Percentiles rank a stretch among this genome's conserved stretches.
Evolutionary conservation across 768 basidiomycete genomes (phyloP).

Genomic region (Mycena maculata): DNA sequence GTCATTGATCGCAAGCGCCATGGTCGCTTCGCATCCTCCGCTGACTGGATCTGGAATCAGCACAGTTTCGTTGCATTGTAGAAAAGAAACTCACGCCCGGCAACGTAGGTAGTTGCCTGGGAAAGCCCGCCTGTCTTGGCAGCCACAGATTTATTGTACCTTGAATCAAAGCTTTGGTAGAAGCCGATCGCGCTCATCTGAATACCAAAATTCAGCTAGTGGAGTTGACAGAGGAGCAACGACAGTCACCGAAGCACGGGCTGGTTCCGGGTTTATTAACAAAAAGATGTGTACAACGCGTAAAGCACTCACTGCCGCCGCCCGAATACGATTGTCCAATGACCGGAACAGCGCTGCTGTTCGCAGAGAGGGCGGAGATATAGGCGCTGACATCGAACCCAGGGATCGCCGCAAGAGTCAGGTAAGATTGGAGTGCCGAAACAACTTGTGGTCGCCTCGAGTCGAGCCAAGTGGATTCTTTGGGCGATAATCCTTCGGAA

Average conservation of each 20-base stretch:
- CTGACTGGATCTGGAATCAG: constrained; percentile 18
- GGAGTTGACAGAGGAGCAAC: neutral
- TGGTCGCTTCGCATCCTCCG: no score
- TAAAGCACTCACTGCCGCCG: no score
- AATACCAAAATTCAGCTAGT: neutral
- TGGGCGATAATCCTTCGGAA: constrained; percentile 17
- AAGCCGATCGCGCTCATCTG: constrained; percentile 18
- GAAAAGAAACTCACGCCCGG: constrained; percentile 17
- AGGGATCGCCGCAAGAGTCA: constrained; percentile 22
- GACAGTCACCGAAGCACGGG: no score
- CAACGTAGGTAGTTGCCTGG: no score
- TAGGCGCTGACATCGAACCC: constrained; percentile 20
- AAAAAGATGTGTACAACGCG: neutral
- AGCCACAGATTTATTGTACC: no score
- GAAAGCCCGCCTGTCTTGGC: no score
- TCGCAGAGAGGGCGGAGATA: constrained; percentile 17
- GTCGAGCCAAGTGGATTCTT: constrained; percentile 19
- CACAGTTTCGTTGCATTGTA: neutral
- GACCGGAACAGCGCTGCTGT: constrained; percentile 18
- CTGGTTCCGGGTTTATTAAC: no score
- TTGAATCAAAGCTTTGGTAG: constrained; percentile 26
- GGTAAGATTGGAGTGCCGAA: no score
- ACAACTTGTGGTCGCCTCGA: constrained; percentile 22
- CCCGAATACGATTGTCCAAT: no score
- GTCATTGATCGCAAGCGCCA: constrained; percentile 22